Conservation (phyloP, 345 rosid species). For the Salix suchowensis region DNA sequence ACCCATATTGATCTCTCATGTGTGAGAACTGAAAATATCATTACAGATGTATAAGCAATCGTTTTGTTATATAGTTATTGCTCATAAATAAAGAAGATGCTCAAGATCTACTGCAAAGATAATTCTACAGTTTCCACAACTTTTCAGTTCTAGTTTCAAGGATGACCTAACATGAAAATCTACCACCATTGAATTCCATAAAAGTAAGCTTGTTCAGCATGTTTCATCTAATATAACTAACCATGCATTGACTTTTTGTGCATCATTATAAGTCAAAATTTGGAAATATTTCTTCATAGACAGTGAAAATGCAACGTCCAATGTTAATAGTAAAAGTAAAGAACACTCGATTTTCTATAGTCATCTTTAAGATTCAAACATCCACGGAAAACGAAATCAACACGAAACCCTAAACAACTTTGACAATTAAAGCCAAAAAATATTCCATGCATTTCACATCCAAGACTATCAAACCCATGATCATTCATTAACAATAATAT, state of each 20-base stretch:
- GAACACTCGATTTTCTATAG: neutral
- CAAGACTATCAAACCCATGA: neutral
- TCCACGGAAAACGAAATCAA: neutral
- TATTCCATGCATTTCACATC: neutral
- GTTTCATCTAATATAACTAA: neutral
- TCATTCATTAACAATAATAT: neutral
- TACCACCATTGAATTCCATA: neutral
- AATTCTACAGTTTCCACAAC: neutral
- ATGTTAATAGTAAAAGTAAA: neutral
- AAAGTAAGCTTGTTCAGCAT: neutral
- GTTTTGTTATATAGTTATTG: neutral
- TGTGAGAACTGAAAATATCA: constrained; percentile 9
- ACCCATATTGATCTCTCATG: constrained; percentile 34
- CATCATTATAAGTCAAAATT: neutral
- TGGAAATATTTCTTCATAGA: neutral
- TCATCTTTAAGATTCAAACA: neutral
- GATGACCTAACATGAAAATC: neutral
- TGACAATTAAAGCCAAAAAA: neutral
- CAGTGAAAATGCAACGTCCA: neutral
- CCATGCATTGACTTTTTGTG: neutral
- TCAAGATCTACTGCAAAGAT: neutral
- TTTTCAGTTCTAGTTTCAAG: neutral
- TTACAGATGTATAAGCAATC: neutral
- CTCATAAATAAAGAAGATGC: neutral
- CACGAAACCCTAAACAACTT: neutral